Base-by-base conservation (phyloP, 352 stramenopile species). In the Phytopythium aichiense region DNA sequence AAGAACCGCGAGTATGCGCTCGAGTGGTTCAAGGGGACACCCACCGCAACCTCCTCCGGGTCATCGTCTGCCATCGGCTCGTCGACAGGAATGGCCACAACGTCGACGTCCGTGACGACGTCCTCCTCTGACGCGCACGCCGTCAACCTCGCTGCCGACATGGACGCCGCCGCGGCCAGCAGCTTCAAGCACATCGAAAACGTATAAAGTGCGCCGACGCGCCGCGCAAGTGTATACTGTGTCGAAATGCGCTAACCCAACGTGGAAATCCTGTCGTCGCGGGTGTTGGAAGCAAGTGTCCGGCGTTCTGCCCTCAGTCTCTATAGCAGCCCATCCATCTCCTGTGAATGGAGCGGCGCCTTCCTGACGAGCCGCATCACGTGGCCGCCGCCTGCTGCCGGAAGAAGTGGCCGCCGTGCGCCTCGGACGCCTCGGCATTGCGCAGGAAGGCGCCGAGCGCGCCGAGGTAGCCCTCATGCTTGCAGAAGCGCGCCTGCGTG, bases 391-490 rank as follows among this genome's bases (percentile, higher is more conserved):
- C 73, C 68, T 43, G 82, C 63, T 2, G 76, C 74, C 16, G 77
- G 73, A 75, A 68, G 64, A 92, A 93, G 35, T 73, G 77, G 49
- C 89, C 73, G 23, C 81, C 81, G 53, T 92, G 79, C 11, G 75
- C 69, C 48, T 92, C 89, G 4, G 77, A 91, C 56, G 76, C 77
- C 55, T 91, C 77, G 12, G 85, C 84, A 22, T 95, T 88, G 40
- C 80, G 79, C 61, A 99, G 77, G 76, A 99, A 99, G 20, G 98
- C 96, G 13, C 98, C 98, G 4, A 99, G 73, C 18, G 97, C 96
- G 7, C 98, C 98, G 49, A 99, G 93, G 72, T 99, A 99, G 0
- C 98, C 98, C 83, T 99, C 96, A 68, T 99, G 96, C 71, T 97
- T 93, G 66, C 97, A 96, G 65, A 99, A 99, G 18, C 92, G 83